Evolutionary conservation across 2,329 filamentous ascomycete species (phyloP).

Genomic region (Penicillium sp.): DNA sequence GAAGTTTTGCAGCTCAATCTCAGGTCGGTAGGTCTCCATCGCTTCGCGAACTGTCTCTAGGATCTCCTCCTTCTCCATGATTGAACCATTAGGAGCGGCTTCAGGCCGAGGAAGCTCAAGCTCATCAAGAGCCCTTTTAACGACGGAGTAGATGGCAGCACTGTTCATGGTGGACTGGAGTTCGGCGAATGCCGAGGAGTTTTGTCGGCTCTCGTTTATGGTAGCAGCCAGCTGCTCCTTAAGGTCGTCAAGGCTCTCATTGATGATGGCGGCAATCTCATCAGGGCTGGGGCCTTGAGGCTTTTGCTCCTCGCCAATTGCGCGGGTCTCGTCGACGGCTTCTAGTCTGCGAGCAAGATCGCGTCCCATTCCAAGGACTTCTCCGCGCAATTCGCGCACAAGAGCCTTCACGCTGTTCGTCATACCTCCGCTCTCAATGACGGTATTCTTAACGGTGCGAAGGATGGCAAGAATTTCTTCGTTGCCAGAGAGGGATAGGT

Average conservation of each 20-base stretch:
- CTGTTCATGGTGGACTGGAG: constrained; percentile 69
- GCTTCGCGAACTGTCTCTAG: constrained; percentile 83
- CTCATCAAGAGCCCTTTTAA: constrained; percentile 69
- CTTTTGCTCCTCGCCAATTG: constrained; percentile 47
- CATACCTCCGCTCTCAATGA: constrained; percentile 80
- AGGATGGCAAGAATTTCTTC: constrained; percentile 80
- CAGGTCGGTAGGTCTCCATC: constrained; percentile 91
- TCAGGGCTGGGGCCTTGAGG: constrained; percentile 56
- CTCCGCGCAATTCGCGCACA: constrained; percentile 83
- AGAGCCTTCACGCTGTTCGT: constrained; percentile 90
- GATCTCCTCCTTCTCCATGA: constrained; percentile 76
- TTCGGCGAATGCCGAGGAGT: constrained; percentile 62
- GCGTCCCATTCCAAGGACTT: constrained; percentile 91
- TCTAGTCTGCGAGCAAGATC: constrained; percentile 78
- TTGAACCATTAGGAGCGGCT: constrained; percentile 47
- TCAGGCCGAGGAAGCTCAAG: constrained; percentile 59
- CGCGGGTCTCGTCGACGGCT: constrained; percentile 55
- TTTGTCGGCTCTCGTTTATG: constrained; percentile 70
- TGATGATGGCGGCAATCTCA: constrained; percentile 73
- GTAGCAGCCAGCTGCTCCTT: constrained; percentile 79
- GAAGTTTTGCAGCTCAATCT: constrained; percentile 85
- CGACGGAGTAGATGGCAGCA: constrained; percentile 80
- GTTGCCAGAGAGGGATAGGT: background rate
- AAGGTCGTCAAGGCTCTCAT: constrained; percentile 76
- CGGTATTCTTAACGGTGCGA: constrained; percentile 84